Conservation (phyloP, 1,284 basidiomycete species). For the Gyrodon tennesseensis region DNA sequence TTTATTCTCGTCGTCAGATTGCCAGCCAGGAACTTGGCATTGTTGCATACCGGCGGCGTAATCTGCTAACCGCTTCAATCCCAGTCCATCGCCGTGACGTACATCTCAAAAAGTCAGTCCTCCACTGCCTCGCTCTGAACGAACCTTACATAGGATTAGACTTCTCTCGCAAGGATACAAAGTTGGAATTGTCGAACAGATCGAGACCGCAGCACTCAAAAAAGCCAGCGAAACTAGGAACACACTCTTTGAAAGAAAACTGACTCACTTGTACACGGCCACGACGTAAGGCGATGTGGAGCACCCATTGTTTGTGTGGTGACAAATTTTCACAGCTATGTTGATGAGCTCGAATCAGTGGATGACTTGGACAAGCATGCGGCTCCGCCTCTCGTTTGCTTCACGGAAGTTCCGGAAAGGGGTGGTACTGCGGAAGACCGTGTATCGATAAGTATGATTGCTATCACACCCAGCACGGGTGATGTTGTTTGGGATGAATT, state of each 20-base stretch:
- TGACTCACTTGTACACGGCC: slow-evolving; percentile 85
- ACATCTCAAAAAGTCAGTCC: slow-evolving; percentile 79
- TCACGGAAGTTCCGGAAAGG: slow-evolving; percentile 63
- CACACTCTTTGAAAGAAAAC: slow-evolving; percentile 76
- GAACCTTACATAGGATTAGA: slow-evolving; percentile 46
- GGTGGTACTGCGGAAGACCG: slow-evolving; percentile 55
- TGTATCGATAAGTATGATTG: slow-evolving; percentile 72
- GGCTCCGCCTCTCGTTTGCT: slow-evolving; percentile 65
- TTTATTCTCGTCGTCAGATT: slow-evolving; percentile 49
- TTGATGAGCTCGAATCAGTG: slow-evolving; percentile 69
- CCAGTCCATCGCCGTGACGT: slow-evolving; percentile 80
- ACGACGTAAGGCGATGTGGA: slow-evolving; percentile 64
- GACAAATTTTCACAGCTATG: slow-evolving; percentile 53
- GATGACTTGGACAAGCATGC: slow-evolving; percentile 62
- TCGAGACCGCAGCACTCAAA: slow-evolving; percentile 94
- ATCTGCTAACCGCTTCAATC: slow-evolving; percentile 82
- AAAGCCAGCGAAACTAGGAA: slow-evolving; percentile 84
- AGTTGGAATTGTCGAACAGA: slow-evolving; percentile 90
- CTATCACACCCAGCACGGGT: slow-evolving; percentile 84
- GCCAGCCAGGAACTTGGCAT: slow-evolving; percentile 84
- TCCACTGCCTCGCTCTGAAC: slow-evolving; percentile 5
- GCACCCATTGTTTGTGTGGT: slow-evolving; percentile 2
- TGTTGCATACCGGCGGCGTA: slow-evolving; percentile 72
- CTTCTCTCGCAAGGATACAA: slow-evolving; percentile 85
- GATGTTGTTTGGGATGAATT: slow-evolving; percentile 94